Base-by-base conservation (phyloP, 192 early-diverging fungal genomes). In the Gryganskiella cystojenkinii region DNA sequence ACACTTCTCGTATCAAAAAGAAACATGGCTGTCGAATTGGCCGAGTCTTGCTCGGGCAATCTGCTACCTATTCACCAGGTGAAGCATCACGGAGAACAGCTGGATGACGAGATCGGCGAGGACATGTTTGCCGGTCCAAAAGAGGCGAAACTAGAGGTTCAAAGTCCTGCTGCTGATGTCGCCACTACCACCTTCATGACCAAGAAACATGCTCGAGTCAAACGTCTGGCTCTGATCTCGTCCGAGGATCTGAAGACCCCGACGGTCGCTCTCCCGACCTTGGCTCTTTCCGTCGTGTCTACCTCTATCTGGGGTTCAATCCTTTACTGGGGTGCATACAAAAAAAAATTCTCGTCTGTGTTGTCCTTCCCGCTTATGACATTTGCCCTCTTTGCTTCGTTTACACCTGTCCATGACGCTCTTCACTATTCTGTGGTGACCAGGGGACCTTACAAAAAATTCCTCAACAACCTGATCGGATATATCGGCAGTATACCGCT, bases 241-340 rank as follows among this genome's bases (percentile, higher is more conserved):
- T 74, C 71, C 25, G 71, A 74, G 50, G 71, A 74, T 25, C 64
- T 74, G 40, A 67, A 60, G 50, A 74, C 71, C 0, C 71, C 71
- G 15, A 74, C 63, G 11, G 61, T 74, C 17, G 71, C 71, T 0
- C 28, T 74, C 22, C 71, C 71, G 3, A 74, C 71, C 1, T 55
- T 74, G 3, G 64, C 71, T 3, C 63, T 74, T 2, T 63, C 71
- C 8, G 64, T 58, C 10, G 71, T 56, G 5, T 67, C 64, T 4
- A 13, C 66, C 0, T 22, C 49, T 15, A 51, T 67, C 17, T 74
- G 71, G 71, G 63, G 28, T 8, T 53, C 63, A 20, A 14, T 74
- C 10, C 34, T 74, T 28, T 74, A 74, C 30, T 64, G 30, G 2
- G 71, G 71, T 28, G 71, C 71, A 19, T 31, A 74, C 58, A 74